Conservation (phyloP, 805 yeast species). For the Candida silvicultrix region DNA sequence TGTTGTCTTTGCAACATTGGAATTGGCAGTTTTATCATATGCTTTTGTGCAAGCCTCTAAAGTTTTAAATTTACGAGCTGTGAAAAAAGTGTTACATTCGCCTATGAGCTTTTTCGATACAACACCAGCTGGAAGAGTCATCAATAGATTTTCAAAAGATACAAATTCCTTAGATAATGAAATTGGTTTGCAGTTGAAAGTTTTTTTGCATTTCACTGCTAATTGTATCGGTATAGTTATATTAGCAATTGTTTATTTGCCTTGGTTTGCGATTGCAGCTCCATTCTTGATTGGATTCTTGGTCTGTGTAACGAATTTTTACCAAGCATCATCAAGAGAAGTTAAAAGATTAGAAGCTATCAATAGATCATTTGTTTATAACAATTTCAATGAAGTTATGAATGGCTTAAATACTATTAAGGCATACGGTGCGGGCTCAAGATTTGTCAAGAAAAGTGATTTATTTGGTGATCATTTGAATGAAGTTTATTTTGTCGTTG, state of each 20-base stretch:
- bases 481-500: constrained; percentile 43
- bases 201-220: constrained; percentile 46
- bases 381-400: constrained; percentile 43
- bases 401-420: constrained; percentile 43
- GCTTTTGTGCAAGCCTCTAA: constrained; percentile 48
- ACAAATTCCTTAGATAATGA: constrained; percentile 82
- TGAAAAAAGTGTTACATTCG: constrained; percentile 56
- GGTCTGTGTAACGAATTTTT: constrained; percentile 34
- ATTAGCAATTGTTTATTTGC: constrained; percentile 65
- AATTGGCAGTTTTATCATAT: constrained; percentile 43
- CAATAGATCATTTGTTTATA: constrained; percentile 45
- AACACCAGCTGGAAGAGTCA: constrained; percentile 81
- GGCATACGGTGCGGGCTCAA: constrained; percentile 30
- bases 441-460: constrained; percentile 39
- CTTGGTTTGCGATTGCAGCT: constrained; percentile 71
- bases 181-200: constrained; percentile 60
- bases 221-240: constrained; percentile 60
- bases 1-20: constrained; percentile 37
- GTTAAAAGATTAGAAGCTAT: constrained; percentile 46
- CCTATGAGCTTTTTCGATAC: constrained; percentile 84
- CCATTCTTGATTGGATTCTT: constrained; percentile 47
- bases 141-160: constrained; percentile 84
- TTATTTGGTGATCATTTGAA: constrained; percentile 44
- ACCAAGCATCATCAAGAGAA: constrained; percentile 45
- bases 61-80: constrained; percentile 53